A percentile compares a stretch with the other conserved stretches of the same genome.
phyloP scores from a whole-genome alignment of 192 early-diverging fungal genomes.

The Podila epigama region DNA sequence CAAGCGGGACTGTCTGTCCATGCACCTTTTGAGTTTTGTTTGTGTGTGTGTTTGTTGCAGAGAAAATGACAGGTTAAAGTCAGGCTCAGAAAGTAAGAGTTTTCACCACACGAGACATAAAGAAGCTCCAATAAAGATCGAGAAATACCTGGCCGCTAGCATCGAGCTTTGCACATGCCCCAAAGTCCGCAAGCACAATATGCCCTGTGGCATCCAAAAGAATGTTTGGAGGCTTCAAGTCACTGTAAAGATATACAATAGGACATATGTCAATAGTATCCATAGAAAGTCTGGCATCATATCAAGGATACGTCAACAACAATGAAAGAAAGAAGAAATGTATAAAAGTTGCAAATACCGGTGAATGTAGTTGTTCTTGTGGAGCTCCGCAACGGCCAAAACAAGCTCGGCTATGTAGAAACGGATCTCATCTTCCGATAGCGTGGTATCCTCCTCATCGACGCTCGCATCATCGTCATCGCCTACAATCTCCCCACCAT shows the following conservation, averaged over 20 bases:
- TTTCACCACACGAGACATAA: neutral
- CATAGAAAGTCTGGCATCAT: neutral
- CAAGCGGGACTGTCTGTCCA: conserved; percentile 70
- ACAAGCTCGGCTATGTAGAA: conserved; percentile 79
- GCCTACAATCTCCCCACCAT: neutral
- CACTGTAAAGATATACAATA: conserved; percentile 29
- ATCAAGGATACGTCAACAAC: neutral
- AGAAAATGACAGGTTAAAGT: no score
- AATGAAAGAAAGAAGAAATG: neutral
- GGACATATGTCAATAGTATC: neutral
- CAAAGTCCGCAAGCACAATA: conserved; percentile 80
- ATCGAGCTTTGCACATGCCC: conserved; percentile 50
- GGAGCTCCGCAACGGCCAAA: conserved; percentile 74
- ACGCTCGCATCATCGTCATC: conserved; percentile 6
- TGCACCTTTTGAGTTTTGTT: conserved; percentile 46
- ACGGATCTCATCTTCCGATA: conserved; percentile 70
- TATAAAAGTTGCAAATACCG: no score
- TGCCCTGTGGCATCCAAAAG: conserved; percentile 74
- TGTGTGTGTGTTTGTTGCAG: no score
- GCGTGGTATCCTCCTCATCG: conserved; percentile 44
- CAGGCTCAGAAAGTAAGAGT: neutral
- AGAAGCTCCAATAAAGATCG: neutral
- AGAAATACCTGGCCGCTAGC: conserved; percentile 22
- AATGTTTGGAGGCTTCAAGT: conserved; percentile 78
- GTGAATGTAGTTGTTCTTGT: conserved; percentile 73